Evolutionary conservation across 163 green algal species (phyloP).

Genomic region (Scenedesmus sp.): DNA sequence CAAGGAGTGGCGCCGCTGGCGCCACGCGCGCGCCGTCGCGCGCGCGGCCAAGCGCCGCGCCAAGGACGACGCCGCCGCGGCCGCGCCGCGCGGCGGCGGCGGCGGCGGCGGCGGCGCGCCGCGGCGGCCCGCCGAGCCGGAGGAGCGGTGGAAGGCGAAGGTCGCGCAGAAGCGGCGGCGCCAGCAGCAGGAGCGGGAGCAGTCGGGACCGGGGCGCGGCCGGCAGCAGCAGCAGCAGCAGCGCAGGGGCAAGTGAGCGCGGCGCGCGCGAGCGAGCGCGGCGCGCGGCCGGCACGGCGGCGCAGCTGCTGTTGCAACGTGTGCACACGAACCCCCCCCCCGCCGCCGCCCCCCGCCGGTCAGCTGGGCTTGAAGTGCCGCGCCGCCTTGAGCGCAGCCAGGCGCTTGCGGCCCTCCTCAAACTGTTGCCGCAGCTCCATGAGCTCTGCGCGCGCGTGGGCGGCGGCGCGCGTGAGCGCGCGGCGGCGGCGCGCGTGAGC

Average conservation of each 20-base stretch:
- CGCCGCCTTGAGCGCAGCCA: constrained; percentile 68
- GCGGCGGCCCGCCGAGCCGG: not conserved
- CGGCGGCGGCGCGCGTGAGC: too few relatives aligned
- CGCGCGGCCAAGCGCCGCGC: not conserved
- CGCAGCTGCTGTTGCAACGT: too few relatives aligned
- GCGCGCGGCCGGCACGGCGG: too few relatives aligned
- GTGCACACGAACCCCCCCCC: too few relatives aligned
- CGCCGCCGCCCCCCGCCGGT: too few relatives aligned
- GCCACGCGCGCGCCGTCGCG: constrained; percentile 4
- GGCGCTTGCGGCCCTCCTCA: constrained; percentile 76
- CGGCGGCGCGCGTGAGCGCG: too few relatives aligned
- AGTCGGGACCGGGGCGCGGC: constrained; percentile 2
- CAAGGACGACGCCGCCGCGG: not conserved
- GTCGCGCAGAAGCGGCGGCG: not conserved
- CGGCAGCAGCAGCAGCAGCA: not conserved
- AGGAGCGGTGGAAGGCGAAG: constrained; percentile 58
- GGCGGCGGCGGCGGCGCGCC: not conserved
- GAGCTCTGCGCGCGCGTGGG: constrained; percentile 70
- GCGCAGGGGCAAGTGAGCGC: too few relatives aligned
- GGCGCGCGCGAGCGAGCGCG: too few relatives aligned
- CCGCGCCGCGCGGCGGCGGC: not conserved
- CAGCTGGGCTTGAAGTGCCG: constrained; percentile 75
- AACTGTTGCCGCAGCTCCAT: constrained; percentile 78
- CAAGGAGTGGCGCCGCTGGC: constrained; percentile 18
- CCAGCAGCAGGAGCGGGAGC: constrained; percentile 7